phyloP scores from a whole-genome alignment of 768 basidiomycete species.

The Macrolepiota albuminosa region DNA sequence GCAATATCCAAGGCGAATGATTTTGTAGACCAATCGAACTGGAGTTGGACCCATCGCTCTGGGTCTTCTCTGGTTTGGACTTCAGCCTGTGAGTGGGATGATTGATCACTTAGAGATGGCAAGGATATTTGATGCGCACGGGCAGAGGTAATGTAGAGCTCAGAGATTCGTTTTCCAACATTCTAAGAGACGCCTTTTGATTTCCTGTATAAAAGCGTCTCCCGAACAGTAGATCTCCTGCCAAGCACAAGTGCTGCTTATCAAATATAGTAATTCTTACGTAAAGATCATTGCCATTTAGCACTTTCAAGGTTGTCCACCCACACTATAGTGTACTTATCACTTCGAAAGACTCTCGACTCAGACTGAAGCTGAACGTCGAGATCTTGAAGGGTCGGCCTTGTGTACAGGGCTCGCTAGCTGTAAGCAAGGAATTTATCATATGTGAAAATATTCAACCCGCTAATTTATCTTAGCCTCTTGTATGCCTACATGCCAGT shows the following conservation, averaged over 20 bases:
- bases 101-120: neutral
- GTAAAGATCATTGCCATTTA: neutral
- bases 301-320: too few species aligned
- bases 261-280: neutral
- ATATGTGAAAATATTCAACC: neutral
- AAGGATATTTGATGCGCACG: neutral
- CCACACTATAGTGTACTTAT: neutral
- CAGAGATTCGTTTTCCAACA: neutral
- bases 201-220: neutral
- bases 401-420: neutral
- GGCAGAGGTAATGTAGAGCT: neutral
- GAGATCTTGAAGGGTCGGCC: neutral
- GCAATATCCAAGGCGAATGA: constrained; percentile 61
- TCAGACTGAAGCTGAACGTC: neutral
- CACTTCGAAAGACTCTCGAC: neutral
- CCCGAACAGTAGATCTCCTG: neutral
- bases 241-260: neutral
- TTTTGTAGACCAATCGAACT: constrained; percentile 72
- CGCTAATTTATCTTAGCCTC: neutral
- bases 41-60: constrained; percentile 57
- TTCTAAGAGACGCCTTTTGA: neutral
- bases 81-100: constrained; percentile 1
- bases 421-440: neutral
- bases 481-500: constrained; percentile 14
- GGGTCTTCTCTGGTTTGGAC: constrained; percentile 1